phyloP scores from a whole-genome alignment of 441 rosid genomes.

The Dalechampia spathulata region DNA sequence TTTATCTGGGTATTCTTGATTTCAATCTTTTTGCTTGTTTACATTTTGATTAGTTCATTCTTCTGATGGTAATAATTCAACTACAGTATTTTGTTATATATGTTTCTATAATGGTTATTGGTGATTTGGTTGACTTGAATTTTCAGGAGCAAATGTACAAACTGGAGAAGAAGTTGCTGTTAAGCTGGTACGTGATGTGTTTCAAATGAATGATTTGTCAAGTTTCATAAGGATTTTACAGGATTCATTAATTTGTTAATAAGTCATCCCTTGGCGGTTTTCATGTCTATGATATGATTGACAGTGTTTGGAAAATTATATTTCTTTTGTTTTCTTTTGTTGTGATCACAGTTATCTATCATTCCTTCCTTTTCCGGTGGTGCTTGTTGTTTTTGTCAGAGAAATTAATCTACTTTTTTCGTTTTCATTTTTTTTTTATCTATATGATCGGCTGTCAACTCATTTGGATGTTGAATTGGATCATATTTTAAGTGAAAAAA shows the following conservation, averaged over 20 bases:
- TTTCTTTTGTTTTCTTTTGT: no score
- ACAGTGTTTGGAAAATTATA: no score
- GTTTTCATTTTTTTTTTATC: no score
- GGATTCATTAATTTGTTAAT: constrained; percentile 1
- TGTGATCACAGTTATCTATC: no score
- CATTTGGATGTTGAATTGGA: no score
- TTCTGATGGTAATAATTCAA: no score
- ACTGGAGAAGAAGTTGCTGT: constrained; percentile 99
- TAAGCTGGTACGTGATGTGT: constrained; percentile 60
- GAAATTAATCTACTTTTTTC: not conserved
- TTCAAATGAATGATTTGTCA: not conserved
- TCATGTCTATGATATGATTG: not conserved
- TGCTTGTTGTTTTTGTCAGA: no score
- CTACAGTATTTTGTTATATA: not conserved
- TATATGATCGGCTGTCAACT: no score
- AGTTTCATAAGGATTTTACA: not conserved
- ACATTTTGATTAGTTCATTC: not conserved
- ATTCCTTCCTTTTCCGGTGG: no score
- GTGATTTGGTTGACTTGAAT: constrained; percentile 6
- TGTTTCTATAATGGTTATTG: no score
- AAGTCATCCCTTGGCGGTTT: no score
- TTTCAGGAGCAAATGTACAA: constrained; percentile 79
- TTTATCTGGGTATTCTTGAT: constrained; percentile 74
- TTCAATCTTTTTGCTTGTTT: not conserved
- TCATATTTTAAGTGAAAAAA: no score